Base-by-base conservation (phyloP, 2,329 filamentous ascomycete genomes). In the Amesomyces nigricolor region DNA sequence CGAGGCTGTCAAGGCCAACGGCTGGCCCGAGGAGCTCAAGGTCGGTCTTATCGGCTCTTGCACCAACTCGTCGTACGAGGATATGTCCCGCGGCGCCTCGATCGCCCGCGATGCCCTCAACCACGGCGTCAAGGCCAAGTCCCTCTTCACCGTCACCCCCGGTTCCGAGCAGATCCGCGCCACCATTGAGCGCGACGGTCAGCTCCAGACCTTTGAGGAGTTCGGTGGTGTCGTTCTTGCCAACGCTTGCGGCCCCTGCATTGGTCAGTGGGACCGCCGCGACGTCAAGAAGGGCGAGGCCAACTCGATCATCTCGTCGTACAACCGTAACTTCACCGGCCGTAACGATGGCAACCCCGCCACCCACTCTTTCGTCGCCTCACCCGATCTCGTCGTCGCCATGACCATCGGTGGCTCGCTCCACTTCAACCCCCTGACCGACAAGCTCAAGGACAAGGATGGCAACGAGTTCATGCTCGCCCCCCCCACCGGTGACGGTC, bases 291-390 rank as follows among this genome's bases (percentile, higher is more conserved):
- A 97, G 84, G 92, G 92, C 64, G 86, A 89, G 66, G 79, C 91
- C 68, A 99, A 99, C 85, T 95, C 91, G 6, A 99, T 99, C 72
- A 80, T 99, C 71, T 96, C 91, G 46, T 97, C 94, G 29, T 99
- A 96, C 86, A 99, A 99, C 87, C 91, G 94, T 76, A 97, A 99
- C 85, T 97, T 99, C 80, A 97, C 92, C 59, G 92, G 92, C 64
- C 90, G 94, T 71, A 97, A 97, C 64, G 97, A 72, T 55, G 68
- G 68, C 53, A 72, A 72, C 67, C 67, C 75, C 2, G 74, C 72
- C 29, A 78, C 75, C 0, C 74, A 76, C 63, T 75, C 74, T 1
- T 78, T 78, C 58, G 72, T 77, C 45, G 72, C 74, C 14, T 77
- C 74, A 2, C 74, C 75, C 17, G 74, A 77, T 54, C 65, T 77